phyloP scores from a whole-genome alignment of 2,329 filamentous ascomycete genomes.

The Aspergillus intermedius region DNA sequence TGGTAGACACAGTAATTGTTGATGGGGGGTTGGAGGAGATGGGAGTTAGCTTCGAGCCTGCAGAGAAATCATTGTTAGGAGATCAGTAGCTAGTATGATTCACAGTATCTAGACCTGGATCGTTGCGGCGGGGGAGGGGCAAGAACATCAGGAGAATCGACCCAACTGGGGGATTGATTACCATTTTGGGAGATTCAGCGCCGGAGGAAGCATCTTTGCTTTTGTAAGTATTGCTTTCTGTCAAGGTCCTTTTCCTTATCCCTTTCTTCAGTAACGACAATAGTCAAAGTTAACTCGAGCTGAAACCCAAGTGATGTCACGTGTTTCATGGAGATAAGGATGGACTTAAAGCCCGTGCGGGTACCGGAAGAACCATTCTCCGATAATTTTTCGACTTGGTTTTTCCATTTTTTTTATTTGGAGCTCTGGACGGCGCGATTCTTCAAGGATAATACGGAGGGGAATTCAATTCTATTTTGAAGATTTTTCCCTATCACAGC shows the following conservation, averaged over 20 bases:
- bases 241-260: background rate
- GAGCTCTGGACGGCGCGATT: background rate
- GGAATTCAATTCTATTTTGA: background rate
- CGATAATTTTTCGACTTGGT: conserved; percentile 28
- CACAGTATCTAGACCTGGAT: background rate
- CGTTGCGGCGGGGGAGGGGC: conserved; percentile 12
- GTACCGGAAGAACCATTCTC: conserved; percentile 22
- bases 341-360: conserved; percentile 18
- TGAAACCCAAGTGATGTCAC: too few species aligned
- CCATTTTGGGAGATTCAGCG: conserved; percentile 44
- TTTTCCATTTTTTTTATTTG: conserved; percentile 7
- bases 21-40: conserved; percentile 86
- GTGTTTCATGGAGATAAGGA: conserved; percentile 18
- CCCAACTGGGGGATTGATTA: conserved; percentile 11
- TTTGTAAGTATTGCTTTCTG: background rate
- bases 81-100: background rate
- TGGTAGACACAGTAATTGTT: conserved; percentile 98
- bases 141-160: background rate
- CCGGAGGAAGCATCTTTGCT: conserved; percentile 28
- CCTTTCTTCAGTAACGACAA: background rate
- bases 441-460: conserved; percentile 1
- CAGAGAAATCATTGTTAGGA: background rate
- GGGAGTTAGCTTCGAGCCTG: conserved; percentile 86
- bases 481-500: background rate
- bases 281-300: background rate